These are phyloP conservation scores for Danielozyma ontarioensis DNA, from an alignment of 805 yeast species.

Conservation along the genomic window DNA sequence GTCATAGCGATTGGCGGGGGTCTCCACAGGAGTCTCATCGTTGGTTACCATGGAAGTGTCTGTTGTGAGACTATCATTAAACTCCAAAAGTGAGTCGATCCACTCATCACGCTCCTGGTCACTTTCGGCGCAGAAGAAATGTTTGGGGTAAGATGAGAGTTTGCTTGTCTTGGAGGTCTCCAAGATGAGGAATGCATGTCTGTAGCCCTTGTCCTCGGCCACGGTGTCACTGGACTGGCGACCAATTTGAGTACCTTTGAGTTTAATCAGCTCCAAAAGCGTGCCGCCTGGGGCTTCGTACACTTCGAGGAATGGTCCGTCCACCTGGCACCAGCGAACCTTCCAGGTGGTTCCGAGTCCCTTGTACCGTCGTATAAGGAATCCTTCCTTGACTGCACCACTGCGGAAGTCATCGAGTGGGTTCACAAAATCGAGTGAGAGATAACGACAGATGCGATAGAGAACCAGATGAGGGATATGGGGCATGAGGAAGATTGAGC, in stretches of 20 bases:
- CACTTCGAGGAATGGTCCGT: conserved; percentile 52
- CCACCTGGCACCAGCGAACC: conserved; percentile 61
- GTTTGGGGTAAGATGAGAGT: conserved; percentile 40
- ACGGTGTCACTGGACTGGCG: conserved; percentile 40
- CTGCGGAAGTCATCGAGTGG: conserved; percentile 49
- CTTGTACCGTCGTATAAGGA: conserved; percentile 56
- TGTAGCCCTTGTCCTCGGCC: conserved; percentile 43
- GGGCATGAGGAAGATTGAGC: conserved; percentile 51
- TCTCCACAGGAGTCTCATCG: background rate
- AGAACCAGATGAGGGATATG: conserved; percentile 51
- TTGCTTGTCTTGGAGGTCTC: conserved; percentile 37
- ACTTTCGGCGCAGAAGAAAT: conserved; percentile 73
- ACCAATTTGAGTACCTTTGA: conserved; percentile 52
- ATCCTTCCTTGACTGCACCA: conserved; percentile 60
- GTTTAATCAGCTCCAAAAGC: conserved; percentile 45
- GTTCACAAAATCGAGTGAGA: conserved; percentile 63
- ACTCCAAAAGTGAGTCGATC: conserved; percentile 45
- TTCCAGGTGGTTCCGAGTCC: conserved; percentile 66
- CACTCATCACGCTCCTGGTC: conserved; percentile 71
- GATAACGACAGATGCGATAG: conserved; percentile 53
- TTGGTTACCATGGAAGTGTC: conserved; percentile 1
- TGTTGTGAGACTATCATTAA: conserved; percentile 13
- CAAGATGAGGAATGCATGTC: conserved; percentile 57
- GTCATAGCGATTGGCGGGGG: conserved; percentile 7
- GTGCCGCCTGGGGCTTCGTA: conserved; percentile 55